These are phyloP conservation scores for Phellopilus nigrolimitatus DNA, from an alignment of 1,284 basidiomycete genomes.

Conservation along the genomic window DNA sequence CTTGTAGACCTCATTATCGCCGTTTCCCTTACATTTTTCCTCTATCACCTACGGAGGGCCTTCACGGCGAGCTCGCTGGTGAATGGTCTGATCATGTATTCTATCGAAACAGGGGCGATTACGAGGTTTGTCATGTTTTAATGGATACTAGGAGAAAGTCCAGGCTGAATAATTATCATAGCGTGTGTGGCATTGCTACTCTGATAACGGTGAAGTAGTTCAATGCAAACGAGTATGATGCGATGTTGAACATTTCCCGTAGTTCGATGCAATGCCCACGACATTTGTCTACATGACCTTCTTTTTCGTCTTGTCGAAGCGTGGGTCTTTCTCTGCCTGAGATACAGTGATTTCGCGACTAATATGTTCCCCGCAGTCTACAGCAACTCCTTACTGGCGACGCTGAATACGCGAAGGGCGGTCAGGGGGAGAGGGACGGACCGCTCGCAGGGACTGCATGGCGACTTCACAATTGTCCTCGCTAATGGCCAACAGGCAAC, in stretches of 20 bases:
- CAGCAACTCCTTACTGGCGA: slow-evolving; percentile 62
- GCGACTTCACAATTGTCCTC: slow-evolving; percentile 24
- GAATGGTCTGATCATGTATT: slow-evolving; percentile 46
- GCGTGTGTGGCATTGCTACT: slow-evolving; percentile 53
- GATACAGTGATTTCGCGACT: not conserved
- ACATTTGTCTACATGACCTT: slow-evolving; percentile 56
- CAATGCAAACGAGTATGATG: slow-evolving; percentile 8
- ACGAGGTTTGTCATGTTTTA: slow-evolving; percentile 19
- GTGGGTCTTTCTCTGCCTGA: slow-evolving; percentile 34
- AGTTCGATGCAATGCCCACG: slow-evolving; percentile 53
- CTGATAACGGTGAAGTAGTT: slow-evolving; percentile 51
- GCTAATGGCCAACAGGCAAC: slow-evolving; percentile 11
- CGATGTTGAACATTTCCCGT: slow-evolving; percentile 1
- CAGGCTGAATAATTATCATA: slow-evolving; percentile 24
- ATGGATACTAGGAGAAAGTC: not conserved
- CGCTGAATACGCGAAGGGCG: slow-evolving; percentile 52
- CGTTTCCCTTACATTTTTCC: slow-evolving; percentile 44
- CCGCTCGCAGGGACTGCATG: slow-evolving; percentile 31
- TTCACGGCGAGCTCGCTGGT: slow-evolving; percentile 39
- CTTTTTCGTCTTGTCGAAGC: slow-evolving; percentile 62
- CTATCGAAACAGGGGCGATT: slow-evolving; percentile 38
- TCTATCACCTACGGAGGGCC: slow-evolving; percentile 46
- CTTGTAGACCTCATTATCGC: slow-evolving; percentile 46
- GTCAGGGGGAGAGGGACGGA: slow-evolving; percentile 44
- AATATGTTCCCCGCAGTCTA: slow-evolving; percentile 42